phyloP scores from a whole-genome alignment of 2,329 filamentous ascomycete genomes.

The Sarocladiaceae sp. region DNA sequence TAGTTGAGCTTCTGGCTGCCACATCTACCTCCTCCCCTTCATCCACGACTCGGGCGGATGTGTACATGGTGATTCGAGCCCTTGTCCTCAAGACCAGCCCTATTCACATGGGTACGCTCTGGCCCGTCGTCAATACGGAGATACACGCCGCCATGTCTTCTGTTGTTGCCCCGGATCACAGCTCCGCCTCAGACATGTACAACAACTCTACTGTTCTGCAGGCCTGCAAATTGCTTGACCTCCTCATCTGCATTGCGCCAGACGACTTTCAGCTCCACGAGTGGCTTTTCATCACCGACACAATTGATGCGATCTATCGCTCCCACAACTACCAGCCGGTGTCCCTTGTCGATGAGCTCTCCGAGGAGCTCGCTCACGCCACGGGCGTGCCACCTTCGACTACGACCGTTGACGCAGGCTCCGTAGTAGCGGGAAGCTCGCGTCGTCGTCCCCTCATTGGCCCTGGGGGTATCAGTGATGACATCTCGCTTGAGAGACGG shows the following conservation, averaged over 20 bases:
- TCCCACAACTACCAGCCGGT: slow-evolving; percentile 64
- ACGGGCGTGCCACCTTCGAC: slow-evolving; percentile 23
- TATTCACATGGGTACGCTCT: slow-evolving; percentile 76
- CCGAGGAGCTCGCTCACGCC: slow-evolving; percentile 63
- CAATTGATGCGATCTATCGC: slow-evolving; percentile 90
- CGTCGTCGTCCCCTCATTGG: slow-evolving; percentile 47
- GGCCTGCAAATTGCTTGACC: slow-evolving; percentile 88
- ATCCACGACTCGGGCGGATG: slow-evolving; percentile 79
- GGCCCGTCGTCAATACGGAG: slow-evolving; percentile 86
- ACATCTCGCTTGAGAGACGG: slow-evolving; percentile 53
- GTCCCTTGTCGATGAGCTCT: slow-evolving; percentile 79
- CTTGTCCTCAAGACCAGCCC: slow-evolving; percentile 75
- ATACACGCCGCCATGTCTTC: slow-evolving; percentile 76
- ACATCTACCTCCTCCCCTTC: slow-evolving; percentile 88
- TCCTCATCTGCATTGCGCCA: slow-evolving; percentile 78
- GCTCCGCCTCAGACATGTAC: slow-evolving; percentile 64
- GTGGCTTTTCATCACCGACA: slow-evolving; percentile 97
- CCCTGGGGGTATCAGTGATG: slow-evolving; percentile 49
- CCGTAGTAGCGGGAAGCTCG: slow-evolving; percentile 29
- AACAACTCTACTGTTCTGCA: slow-evolving; percentile 76
- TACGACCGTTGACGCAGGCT: slow-evolving; percentile 30
- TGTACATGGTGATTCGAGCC: slow-evolving; percentile 83
- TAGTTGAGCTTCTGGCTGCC: slow-evolving; percentile 81
- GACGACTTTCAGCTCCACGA: slow-evolving; percentile 98
- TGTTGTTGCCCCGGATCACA: slow-evolving; percentile 64